Conservation (phyloP, 306 rosid genomes). For the Cucurbita pepo region DNA sequence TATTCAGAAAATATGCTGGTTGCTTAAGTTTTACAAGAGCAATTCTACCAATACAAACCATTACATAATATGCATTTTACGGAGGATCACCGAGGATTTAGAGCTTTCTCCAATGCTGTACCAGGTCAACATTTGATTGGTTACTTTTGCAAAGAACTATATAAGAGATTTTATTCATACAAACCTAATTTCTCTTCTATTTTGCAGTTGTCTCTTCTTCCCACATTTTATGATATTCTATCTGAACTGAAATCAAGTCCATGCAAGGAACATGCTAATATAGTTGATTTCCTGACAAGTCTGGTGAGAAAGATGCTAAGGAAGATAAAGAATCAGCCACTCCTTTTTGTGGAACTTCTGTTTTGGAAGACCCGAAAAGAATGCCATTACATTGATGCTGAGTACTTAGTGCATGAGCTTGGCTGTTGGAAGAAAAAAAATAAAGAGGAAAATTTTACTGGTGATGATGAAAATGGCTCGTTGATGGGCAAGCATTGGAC, state of each 20-base stretch:
- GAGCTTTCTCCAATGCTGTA: slow-evolving; percentile 85
- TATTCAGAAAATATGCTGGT: slow-evolving; percentile 77
- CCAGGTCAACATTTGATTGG: slow-evolving; percentile 39
- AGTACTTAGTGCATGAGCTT: slow-evolving; percentile 66
- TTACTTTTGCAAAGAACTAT: not conserved
- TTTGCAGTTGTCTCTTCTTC: slow-evolving; percentile 71
- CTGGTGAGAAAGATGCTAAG: slow-evolving; percentile 75
- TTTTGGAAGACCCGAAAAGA: slow-evolving; percentile 91
- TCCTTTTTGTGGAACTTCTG: slow-evolving; percentile 75
- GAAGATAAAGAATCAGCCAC: slow-evolving; percentile 76
- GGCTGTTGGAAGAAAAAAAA: slow-evolving; percentile 47
- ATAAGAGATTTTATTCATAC: not conserved
- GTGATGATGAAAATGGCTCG: slow-evolving; percentile 30
- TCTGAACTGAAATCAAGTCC: slow-evolving; percentile 64
- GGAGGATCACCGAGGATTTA: slow-evolving; percentile 63
- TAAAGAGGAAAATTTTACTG: slow-evolving; percentile 21
- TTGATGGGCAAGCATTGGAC: slow-evolving; percentile 37
- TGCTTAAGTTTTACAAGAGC: slow-evolving; percentile 90
- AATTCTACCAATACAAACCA: slow-evolving; percentile 59
- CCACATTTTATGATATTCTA: slow-evolving; percentile 56
- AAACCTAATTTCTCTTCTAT: not conserved
- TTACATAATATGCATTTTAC: slow-evolving; percentile 58
- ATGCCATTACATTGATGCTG: slow-evolving; percentile 80
- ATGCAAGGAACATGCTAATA: slow-evolving; percentile 34
- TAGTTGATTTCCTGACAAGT: slow-evolving; percentile 53